Base-by-base conservation (phyloP, 768 basidiomycete species). In the Dioszegia hungarica region DNA sequence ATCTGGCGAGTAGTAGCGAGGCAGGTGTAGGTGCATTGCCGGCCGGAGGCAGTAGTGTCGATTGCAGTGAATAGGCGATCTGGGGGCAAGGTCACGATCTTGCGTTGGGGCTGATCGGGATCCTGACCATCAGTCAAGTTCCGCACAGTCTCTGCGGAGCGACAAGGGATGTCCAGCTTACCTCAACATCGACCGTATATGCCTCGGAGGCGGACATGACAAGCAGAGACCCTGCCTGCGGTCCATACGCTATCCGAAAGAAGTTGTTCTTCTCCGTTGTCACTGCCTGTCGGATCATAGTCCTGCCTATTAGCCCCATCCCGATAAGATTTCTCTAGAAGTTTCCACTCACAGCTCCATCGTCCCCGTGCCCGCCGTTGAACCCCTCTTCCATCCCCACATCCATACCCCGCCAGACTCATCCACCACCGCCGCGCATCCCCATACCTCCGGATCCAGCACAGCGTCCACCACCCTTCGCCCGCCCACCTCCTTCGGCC, bases 371-470 rank as follows among this genome's bases (percentile, higher is more conserved):
- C 17, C 25, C n/a, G 38, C n/a, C 12, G 34, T 57, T 49, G 20
- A 53, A 38, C 34, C 58, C 59, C 28, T 61, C 62, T 44, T 66
- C 62, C 50, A 48, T 3, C 20, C 45, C 66, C 66, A 67, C 22
- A 63, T 25, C 69, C 69, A 71, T 3, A 71, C 62, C 2, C 64
- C 66, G 5, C 69, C 69, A 20, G 31, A n/a, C 38, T 67, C 64
- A 59, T 71, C 69, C 10, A 68, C 64, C 19, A 71, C 31, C 29
- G 64, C 25, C 8, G 49, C 33, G 41, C 63, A 47, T 6, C 59
- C 47, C 69, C 69, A 71, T 17, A 33, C 28, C 1, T 1, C 31
- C 5, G 63, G 53, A 50, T 71, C 66, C 22, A 67, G 17, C 12
- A 57, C 64, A 4, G 54, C 51, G 52, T 71, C 69, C 17, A 68